Evolutionary conservation across 2,329 filamentous ascomycete genomes (phyloP).

Genomic region (Aureobasidium sp.): DNA sequence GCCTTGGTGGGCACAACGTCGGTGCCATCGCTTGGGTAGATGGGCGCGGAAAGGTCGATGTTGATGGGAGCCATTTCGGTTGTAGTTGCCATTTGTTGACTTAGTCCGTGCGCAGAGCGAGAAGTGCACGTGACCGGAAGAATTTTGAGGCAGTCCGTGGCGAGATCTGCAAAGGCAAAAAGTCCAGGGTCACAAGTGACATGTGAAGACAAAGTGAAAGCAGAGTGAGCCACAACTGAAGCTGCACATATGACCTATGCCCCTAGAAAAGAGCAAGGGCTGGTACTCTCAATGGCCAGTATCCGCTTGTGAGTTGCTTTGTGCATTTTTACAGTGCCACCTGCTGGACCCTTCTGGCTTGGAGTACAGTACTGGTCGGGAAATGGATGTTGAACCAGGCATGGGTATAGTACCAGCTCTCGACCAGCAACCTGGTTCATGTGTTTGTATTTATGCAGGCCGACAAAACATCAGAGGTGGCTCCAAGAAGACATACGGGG

Average conservation of each 20-base stretch:
- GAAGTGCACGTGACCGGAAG: background rate
- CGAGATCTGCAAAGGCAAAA: background rate
- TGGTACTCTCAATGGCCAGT: background rate
- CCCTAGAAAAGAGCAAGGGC: no score
- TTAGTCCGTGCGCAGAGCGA: background rate
- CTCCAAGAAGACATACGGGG: no score
- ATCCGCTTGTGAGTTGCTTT: background rate
- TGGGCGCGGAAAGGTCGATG: background rate
- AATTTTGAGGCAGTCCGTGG: background rate
- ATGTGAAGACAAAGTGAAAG: background rate
- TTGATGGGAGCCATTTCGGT: background rate
- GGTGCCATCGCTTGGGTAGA: background rate
- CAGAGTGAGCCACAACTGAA: background rate
- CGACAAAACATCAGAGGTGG: background rate
- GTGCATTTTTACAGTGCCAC: background rate
- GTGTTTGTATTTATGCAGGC: background rate
- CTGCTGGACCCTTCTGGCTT: background rate
- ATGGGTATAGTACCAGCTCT: background rate
- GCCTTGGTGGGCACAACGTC: background rate
- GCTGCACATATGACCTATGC: background rate
- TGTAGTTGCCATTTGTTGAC: background rate
- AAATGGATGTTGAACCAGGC: no score
- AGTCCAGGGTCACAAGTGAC: background rate
- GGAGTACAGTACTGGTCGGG: background rate
- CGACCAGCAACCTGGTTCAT: background rate